Conservation (phyloP, 805 yeast species). For the Candida fluviatilis region DNA sequence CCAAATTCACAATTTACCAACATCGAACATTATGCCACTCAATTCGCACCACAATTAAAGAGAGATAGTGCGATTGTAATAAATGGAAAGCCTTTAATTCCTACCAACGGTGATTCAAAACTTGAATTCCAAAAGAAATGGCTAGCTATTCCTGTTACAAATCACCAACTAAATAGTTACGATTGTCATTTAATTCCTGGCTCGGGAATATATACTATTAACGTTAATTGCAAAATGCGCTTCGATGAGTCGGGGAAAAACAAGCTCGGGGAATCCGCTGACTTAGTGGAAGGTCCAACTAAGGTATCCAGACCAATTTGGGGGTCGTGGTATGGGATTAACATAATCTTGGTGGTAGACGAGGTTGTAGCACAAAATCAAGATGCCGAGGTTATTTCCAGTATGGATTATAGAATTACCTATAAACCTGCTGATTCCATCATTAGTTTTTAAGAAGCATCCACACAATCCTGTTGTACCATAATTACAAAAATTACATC, state of each 20-base stretch:
- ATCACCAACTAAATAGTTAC: conserved; percentile 58
- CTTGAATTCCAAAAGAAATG: conserved; percentile 54
- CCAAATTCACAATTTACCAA: conserved; percentile 21
- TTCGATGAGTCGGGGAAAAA: conserved; percentile 76
- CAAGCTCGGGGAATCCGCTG: conserved; percentile 61
- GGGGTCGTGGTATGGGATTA: conserved; percentile 72
- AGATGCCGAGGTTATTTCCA: conserved; percentile 48
- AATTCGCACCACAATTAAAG: conserved; percentile 49
- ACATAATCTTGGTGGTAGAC: conserved; percentile 56
- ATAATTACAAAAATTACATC: too few relatives aligned
- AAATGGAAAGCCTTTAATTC: conserved; percentile 52
- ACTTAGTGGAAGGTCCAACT: conserved; percentile 30
- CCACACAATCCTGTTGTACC: too few relatives aligned
- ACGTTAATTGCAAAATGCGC: conserved; percentile 56
- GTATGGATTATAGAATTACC: conserved; percentile 63
- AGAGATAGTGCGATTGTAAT: conserved; percentile 50
- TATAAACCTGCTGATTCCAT: conserved; percentile 55
- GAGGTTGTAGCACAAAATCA: conserved; percentile 35
- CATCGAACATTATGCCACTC: conserved; percentile 40
- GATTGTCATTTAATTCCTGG: conserved; percentile 71
- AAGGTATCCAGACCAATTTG: conserved; percentile 45
- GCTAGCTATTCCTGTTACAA: conserved; percentile 53
- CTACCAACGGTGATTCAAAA: conserved; percentile 26
- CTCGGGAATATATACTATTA: conserved; percentile 49
- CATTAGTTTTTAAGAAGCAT: conserved; percentile 13